Evolutionary conservation across 1,139 yeast species (phyloP), one percentile per base, ranked within the genome.

Genomic region (Lodderomyces elongisporus): DNA sequence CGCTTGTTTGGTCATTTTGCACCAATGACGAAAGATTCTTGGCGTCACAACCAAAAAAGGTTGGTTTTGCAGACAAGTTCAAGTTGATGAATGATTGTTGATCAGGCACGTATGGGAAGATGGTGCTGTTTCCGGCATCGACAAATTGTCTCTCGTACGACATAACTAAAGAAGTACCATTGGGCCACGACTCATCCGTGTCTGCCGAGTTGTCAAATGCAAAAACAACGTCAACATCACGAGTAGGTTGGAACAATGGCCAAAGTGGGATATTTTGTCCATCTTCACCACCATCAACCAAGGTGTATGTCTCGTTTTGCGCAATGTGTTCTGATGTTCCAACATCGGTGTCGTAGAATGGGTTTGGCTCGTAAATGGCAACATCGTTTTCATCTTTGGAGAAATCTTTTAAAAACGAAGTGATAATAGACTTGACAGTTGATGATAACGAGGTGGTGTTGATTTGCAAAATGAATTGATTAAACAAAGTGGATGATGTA

Each of bases 91-190:
- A 85, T 0, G 93, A 73, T 31, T 69, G 62, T 16, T 54, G 58
- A 52, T 77, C 89, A n/a, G 96, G 96, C 35, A 88, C 94, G 47
- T 82, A 78, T 21, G 96, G 96, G 73, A 85, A 85, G 3, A 78
- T 60, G 20, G 83, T 74, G 27, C 75, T 75, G 44, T 77, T 73
- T 15, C 82, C 87, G 52, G 77, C 81, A 3, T 52, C 22, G 14
- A 63, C 59, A 51, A 84, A 83, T 58, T 81, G 89, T 48, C 96
- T 76, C 47, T 75, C 68, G 49, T 78, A 85, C 5, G 88, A 75
- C 14, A 52, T 46, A 27, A 63, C 48, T 38, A 66, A 38, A 1
- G 71, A 51, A 4, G 61, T 46, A 17, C 74, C 74, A 41, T 62
- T 54, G 13, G 73, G 73, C 70, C 70, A 66, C 14, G 48, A 54